Percentiles rank a stretch among this genome's conserved stretches.
phyloP scores from a whole-genome alignment of 2,329 filamentous ascomycete genomes.

The Aspergillus fischeri region DNA sequence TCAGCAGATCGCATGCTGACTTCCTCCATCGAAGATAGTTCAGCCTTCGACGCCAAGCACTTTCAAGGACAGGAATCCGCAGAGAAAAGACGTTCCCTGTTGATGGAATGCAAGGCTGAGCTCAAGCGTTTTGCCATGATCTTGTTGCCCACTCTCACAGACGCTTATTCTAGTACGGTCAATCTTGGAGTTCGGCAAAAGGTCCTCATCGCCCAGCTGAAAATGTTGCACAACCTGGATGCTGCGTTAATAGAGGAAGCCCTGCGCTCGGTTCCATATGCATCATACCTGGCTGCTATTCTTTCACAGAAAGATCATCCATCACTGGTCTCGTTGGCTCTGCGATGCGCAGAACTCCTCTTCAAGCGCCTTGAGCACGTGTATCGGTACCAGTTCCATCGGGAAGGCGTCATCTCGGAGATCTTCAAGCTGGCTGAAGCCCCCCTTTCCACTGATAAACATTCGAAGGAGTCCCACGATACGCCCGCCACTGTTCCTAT shows the following conservation, averaged over 20 bases:
- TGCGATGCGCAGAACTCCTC: slow-evolving; percentile 86
- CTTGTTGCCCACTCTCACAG: slow-evolving; percentile 87
- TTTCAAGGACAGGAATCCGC: slow-evolving; percentile 51
- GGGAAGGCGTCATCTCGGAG: slow-evolving; percentile 90
- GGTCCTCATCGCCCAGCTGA: slow-evolving; percentile 89
- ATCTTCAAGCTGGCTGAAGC: slow-evolving; percentile 71
- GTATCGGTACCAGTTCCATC: slow-evolving; percentile 94
- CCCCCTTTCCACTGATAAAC: slow-evolving; percentile 25
- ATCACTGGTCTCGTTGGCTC: slow-evolving; percentile 75
- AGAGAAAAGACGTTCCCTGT: slow-evolving; percentile 74
- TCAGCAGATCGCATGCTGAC: slow-evolving; percentile 47
- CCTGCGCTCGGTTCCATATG: slow-evolving; percentile 82
- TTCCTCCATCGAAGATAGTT: slow-evolving; percentile 45
- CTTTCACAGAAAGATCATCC: slow-evolving; percentile 92
- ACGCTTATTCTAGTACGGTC: slow-evolving; percentile 96
- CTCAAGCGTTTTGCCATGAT: slow-evolving; percentile 91
- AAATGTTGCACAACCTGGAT: slow-evolving; percentile 97
- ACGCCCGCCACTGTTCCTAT: slow-evolving; percentile 11
- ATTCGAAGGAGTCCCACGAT: slow-evolving; percentile 9
- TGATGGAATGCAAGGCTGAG: slow-evolving; percentile 78
- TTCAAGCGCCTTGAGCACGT: slow-evolving; percentile 78
- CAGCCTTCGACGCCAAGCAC: slow-evolving; percentile 33
- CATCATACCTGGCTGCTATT: slow-evolving; percentile 92
- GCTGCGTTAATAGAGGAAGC: slow-evolving; percentile 78
- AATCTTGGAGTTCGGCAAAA: slow-evolving; percentile 93